phyloP scores from a whole-genome alignment of 2,329 filamentous ascomycete species.

The Davidsoniella virescens region DNA sequence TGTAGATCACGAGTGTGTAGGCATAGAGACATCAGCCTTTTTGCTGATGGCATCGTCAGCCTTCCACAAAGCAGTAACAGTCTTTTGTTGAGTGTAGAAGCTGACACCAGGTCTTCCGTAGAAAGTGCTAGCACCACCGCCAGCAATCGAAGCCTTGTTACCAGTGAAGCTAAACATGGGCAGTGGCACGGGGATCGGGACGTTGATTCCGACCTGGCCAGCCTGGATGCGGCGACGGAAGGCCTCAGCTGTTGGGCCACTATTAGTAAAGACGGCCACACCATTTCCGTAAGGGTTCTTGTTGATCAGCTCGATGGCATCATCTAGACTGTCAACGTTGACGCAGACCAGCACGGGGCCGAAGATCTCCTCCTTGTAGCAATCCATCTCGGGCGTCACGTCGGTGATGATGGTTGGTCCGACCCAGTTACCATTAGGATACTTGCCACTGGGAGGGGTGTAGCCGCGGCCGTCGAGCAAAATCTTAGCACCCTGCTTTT shows the following conservation, averaged over 20 bases:
- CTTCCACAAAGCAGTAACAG: constrained; percentile 77
- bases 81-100: constrained; percentile 97
- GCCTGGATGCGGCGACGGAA: constrained; percentile 74
- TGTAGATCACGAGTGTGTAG: constrained; percentile 23
- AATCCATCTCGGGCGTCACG: constrained; percentile 66
- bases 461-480: constrained; percentile 65
- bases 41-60: constrained; percentile 45
- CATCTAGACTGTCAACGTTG: constrained; percentile 61
- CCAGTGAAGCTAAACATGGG: constrained; percentile 60
- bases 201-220: constrained; percentile 74
- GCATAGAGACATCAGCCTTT: constrained; percentile 83
- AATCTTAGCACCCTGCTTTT: constrained; percentile 67
- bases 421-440: constrained; percentile 61
- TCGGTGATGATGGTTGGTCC: constrained; percentile 70
- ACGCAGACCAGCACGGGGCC: constrained; percentile 71
- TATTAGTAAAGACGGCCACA: constrained; percentile 68
- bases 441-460: constrained; percentile 47
- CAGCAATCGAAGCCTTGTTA: constrained; percentile 81
- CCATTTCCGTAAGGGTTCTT: constrained; percentile 77
- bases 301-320: constrained; percentile 70
- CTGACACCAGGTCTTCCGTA: constrained; percentile 85
- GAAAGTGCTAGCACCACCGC: constrained; percentile 83
- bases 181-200: constrained; percentile 57
- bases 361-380: constrained; percentile 76
- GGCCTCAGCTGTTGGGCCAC: constrained; percentile 56